Evolutionary conservation across 352 stramenopile species (phyloP).

Genomic region (Blastocystis sp.): DNA sequence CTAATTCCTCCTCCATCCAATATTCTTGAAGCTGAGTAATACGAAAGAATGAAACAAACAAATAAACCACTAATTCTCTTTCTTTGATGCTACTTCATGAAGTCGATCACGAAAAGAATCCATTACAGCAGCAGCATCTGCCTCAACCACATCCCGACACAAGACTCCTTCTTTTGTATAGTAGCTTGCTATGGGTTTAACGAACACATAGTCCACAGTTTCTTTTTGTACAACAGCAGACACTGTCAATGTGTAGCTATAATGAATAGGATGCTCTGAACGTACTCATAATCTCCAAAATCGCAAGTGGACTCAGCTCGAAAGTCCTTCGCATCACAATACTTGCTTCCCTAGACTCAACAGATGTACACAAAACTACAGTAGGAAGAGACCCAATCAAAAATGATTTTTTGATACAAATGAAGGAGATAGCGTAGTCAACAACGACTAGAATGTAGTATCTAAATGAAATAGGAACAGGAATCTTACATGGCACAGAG

Average conservation of each 20-base stretch:
- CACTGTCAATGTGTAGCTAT: slow-evolving; percentile 24
- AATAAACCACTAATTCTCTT: slow-evolving; percentile 1
- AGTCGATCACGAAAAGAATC: neutral
- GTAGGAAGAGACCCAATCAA: slow-evolving; percentile 46
- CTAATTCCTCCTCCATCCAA: neutral
- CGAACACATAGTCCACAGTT: neutral
- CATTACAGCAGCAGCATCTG: neutral
- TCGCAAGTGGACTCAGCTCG: neutral
- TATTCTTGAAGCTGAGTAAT: neutral
- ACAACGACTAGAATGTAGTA: slow-evolving; percentile 48
- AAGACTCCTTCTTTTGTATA: slow-evolving; percentile 19
- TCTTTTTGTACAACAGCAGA: neutral
- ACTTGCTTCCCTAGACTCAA: slow-evolving; percentile 54
- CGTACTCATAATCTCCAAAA: slow-evolving; percentile 38
- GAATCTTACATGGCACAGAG: neutral
- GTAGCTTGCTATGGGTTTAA: slow-evolving; percentile 12
- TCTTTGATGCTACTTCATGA: neutral
- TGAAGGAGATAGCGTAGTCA: slow-evolving; percentile 21
- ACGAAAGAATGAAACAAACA: slow-evolving; percentile 17
- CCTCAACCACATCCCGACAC: neutral
- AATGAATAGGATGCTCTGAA: neutral
- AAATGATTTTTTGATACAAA: slow-evolving; percentile 18
- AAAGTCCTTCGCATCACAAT: slow-evolving; percentile 22
- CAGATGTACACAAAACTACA: neutral
- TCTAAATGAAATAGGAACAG: neutral